A percentile compares a stretch with the other conserved stretches of the same genome.
phyloP scores from a whole-genome alignment of 2,329 filamentous ascomycete species.

The Dichotomopilus funicola region DNA sequence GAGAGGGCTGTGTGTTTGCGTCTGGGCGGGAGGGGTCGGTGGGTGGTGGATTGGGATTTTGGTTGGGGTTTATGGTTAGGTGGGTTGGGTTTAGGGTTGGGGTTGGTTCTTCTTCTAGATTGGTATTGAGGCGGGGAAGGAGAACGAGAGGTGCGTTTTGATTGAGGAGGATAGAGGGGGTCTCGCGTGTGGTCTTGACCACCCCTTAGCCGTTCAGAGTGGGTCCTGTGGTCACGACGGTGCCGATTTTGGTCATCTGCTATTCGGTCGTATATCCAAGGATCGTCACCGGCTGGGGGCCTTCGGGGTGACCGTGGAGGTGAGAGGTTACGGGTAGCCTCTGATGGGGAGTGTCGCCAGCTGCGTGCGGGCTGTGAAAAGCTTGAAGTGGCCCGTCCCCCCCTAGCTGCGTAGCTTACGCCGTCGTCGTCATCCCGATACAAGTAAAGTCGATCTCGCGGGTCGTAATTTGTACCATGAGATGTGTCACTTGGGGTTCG shows the following conservation, averaged over 20 bases:
- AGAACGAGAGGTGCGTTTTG: no score
- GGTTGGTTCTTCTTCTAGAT: background rate
- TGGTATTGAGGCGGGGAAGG: no score
- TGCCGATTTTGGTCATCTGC: no score
- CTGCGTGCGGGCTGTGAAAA: background rate
- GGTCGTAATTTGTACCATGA: conserved; percentile 14
- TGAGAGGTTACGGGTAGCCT: no score
- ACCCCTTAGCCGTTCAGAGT: no score
- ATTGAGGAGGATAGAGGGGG: no score
- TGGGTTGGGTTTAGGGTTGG: background rate
- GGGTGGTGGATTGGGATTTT: background rate
- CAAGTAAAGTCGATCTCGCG: conserved; percentile 14
- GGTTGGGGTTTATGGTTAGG: background rate
- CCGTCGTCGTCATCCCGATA: conserved; percentile 7
- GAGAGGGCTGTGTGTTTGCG: background rate
- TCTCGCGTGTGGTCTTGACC: no score
- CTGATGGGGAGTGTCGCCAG: no score
- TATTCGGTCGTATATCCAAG: no score
- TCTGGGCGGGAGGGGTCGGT: background rate
- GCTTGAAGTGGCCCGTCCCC: background rate
- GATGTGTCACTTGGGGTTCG: conserved; percentile 1
- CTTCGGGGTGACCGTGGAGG: no score
- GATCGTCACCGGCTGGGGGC: no score
- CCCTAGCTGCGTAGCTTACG: background rate
- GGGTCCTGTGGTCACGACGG: no score